Percentiles rank a stretch among this genome's conserved stretches.
phyloP scores from a whole-genome alignment of 1,284 basidiomycete species.

The Kalmanozyma brasiliensis region DNA sequence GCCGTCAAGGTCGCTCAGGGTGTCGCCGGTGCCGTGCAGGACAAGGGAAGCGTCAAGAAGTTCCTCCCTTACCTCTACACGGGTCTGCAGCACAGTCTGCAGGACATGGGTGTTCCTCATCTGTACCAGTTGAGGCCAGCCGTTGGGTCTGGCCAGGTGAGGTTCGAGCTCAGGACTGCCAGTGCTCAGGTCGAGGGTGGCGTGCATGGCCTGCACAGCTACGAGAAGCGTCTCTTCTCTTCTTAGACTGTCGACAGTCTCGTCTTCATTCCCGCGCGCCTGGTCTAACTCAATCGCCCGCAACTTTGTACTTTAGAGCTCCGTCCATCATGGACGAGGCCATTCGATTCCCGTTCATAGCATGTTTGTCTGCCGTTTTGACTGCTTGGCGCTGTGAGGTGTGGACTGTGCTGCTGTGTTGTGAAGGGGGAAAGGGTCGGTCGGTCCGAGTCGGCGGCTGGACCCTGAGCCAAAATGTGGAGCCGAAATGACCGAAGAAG shows the following conservation, averaged over 20 bases:
- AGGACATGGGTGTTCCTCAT: slow-evolving; percentile 87
- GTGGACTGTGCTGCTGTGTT: no score
- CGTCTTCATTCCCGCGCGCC: no score
- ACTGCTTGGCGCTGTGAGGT: no score
- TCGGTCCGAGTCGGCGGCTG: no score
- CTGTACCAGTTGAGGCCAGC: slow-evolving; percentile 75
- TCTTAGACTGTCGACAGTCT: no score
- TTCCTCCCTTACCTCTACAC: slow-evolving; percentile 92
- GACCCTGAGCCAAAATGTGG: no score
- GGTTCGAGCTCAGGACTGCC: slow-evolving; percentile 94
- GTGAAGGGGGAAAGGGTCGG: no score
- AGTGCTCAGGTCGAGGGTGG: slow-evolving; percentile 96
- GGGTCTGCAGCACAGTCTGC: slow-evolving; percentile 93
- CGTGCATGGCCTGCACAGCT: slow-evolving; percentile 78
- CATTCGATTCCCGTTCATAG: no score
- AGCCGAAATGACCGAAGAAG: no score
- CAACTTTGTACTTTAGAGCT: slow-evolving; percentile 1
- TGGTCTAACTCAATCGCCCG: no score
- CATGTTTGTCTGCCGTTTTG: no score
- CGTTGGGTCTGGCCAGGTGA: slow-evolving; percentile 76
- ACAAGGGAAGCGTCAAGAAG: slow-evolving; percentile 88
- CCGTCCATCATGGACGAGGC: no score
- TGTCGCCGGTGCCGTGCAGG: slow-evolving; percentile 94
- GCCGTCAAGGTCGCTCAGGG: slow-evolving; percentile 93
- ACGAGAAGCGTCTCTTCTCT: slow-evolving; percentile 75